phyloP scores from a whole-genome alignment of 2,329 filamentous ascomycete species.

The Cercospora sp. region DNA sequence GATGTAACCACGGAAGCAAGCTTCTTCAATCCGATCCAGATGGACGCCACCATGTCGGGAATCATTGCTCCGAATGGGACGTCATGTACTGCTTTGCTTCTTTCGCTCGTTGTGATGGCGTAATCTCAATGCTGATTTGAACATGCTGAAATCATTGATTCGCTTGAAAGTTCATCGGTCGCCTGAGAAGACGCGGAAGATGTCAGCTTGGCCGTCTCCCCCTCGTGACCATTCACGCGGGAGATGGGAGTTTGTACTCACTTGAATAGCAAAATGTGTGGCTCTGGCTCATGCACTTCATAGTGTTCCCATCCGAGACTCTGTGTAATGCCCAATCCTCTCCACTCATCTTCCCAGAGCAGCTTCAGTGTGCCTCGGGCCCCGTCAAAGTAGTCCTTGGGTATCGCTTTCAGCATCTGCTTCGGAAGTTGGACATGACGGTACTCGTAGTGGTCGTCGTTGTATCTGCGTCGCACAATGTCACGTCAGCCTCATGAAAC shows the following conservation, averaged over 20 bases:
- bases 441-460: conserved; percentile 90
- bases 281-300: conserved; percentile 97
- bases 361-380: conserved; percentile 90
- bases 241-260: conserved; percentile 51
- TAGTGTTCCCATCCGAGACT: conserved; percentile 99
- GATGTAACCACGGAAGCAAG: not conserved
- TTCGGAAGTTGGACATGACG: conserved; percentile 97
- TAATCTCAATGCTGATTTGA: not conserved
- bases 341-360: conserved; percentile 98
- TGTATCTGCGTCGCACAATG: conserved; percentile 65
- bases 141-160: conserved; percentile 5
- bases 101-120: not conserved
- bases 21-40: not conserved
- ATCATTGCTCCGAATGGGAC: not conserved
- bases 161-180: conserved; percentile 28
- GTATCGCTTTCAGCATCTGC: conserved; percentile 96
- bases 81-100: not conserved
- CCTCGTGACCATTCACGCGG: not conserved
- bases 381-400: conserved; percentile 88
- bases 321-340: conserved; percentile 96
- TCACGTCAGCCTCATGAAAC: not conserved
- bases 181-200: conserved; percentile 10
- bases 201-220: not conserved
- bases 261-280: conserved; percentile 98
- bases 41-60: not conserved